These are phyloP conservation scores for Colletotrichum falcatum DNA, from an alignment of 2,329 filamentous ascomycete species.

Conservation along the genomic window DNA sequence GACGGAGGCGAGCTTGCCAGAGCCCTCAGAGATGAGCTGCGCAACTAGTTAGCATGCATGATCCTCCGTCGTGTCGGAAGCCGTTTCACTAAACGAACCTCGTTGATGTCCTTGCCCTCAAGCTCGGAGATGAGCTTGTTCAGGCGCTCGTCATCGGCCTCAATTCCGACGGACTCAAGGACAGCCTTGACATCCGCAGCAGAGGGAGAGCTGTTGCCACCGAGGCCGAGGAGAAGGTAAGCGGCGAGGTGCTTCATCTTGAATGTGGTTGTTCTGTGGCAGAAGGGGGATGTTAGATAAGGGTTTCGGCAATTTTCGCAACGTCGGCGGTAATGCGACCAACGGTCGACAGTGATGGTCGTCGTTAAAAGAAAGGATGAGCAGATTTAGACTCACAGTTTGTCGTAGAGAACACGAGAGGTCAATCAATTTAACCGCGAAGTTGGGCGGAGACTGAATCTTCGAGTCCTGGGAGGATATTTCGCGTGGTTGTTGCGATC, in stretches of 20 bases:
- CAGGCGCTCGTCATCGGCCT: constrained; percentile 90
- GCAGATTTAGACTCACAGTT: constrained; percentile 51
- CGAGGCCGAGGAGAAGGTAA: constrained; percentile 96
- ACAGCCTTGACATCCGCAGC: constrained; percentile 88
- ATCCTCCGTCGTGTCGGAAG: not conserved
- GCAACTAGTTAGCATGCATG: constrained; percentile 22
- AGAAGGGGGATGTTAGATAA: constrained; percentile 35
- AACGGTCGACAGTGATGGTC: not conserved
- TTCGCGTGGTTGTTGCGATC: constrained; percentile 41
- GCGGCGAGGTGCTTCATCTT: constrained; percentile 99
- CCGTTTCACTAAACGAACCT: constrained; percentile 69
- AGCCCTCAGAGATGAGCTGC: constrained; percentile 91
- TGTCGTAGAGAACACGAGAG: constrained; percentile 78
- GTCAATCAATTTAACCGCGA: constrained; percentile 99
- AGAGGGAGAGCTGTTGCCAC: constrained; percentile 90
- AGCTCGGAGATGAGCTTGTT: constrained; percentile 90
- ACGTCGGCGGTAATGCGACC: constrained; percentile 20
- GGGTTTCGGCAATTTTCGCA: constrained; percentile 31
- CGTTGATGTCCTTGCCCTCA: constrained; percentile 90
- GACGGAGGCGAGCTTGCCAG: constrained; percentile 95
- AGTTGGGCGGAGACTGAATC: constrained; percentile 98
- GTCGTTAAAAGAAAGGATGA: not conserved
- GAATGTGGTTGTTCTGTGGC: constrained; percentile 53
- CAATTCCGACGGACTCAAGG: constrained; percentile 93
- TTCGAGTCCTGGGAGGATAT: constrained; percentile 79